These are phyloP conservation scores for Austropuccinia psidii DNA, from an alignment of 1,284 basidiomycete species.

Conservation along the genomic window DNA sequence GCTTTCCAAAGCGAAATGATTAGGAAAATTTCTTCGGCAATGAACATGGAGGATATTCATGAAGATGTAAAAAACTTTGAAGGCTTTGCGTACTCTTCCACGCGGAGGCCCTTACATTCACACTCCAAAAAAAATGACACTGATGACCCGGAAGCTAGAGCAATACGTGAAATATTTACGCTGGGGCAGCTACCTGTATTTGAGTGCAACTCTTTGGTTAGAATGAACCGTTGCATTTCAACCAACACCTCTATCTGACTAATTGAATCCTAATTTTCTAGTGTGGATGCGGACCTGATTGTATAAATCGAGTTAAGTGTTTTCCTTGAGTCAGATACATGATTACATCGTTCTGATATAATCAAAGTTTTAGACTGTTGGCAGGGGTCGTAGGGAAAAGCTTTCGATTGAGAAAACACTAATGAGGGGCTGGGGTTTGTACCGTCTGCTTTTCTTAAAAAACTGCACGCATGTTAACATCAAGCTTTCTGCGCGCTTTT, in stretches of 20 bases:
- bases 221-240: background rate
- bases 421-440: slow-evolving; percentile 32
- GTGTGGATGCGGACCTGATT: slow-evolving; percentile 30
- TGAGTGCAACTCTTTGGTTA: slow-evolving; percentile 23
- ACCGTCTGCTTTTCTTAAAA: background rate
- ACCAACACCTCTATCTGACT: background rate
- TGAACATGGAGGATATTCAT: background rate
- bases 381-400: slow-evolving; percentile 24
- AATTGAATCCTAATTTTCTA: background rate
- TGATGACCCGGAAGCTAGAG: slow-evolving; percentile 17
- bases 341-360: background rate
- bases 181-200: background rate
- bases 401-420: slow-evolving; percentile 28
- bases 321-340: background rate
- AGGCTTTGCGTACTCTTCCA: slow-evolving; percentile 27
- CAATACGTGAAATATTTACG: background rate
- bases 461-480: background rate
- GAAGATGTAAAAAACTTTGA: background rate
- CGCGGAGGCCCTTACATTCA: background rate
- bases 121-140: slow-evolving; percentile 11
- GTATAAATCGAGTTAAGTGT: slow-evolving; percentile 27
- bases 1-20: background rate
- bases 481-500: background rate
- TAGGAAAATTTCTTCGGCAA: background rate
- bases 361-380: slow-evolving; percentile 12